phyloP scores from a whole-genome alignment of 768 basidiomycete species.

The Lentinus brumalis region DNA sequence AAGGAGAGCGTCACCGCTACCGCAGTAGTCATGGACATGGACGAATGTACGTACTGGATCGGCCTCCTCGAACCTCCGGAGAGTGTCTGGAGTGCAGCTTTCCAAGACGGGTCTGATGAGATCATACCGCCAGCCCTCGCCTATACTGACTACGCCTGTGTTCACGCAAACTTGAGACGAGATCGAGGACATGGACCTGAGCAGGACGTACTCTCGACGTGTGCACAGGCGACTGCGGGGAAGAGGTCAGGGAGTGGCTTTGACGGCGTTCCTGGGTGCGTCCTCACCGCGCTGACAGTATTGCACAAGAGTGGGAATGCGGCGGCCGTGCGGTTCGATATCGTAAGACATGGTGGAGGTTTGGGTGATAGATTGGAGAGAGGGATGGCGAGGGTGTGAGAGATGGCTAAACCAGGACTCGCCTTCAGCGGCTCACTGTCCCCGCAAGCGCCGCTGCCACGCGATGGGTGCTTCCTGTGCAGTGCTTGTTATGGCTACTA shows the following conservation, averaged over 20 bases:
- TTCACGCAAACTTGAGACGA: background rate
- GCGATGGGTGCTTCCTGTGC: conserved; percentile 17
- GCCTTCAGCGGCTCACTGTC: background rate
- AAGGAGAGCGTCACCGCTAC: conserved; percentile 1
- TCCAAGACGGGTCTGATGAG: conserved; percentile 75
- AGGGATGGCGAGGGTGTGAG: conserved; percentile 5
- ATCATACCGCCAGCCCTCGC: conserved; percentile 60
- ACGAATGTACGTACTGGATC: conserved; percentile 60
- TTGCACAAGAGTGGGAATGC: conserved; percentile 63
- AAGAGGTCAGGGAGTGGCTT: conserved; percentile 17
- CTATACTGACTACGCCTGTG: conserved; percentile 65
- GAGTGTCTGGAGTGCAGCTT: conserved; percentile 69
- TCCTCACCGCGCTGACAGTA: conserved; percentile 73
- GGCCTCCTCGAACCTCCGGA: conserved; percentile 63
- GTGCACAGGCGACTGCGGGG: conserved; percentile 53
- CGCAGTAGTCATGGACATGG: background rate
- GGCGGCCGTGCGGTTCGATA: conserved; percentile 36
- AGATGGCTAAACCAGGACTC: conserved; percentile 1
- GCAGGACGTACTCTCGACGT: conserved; percentile 59
- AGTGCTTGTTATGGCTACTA: conserved; percentile 13
- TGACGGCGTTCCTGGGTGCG: conserved; percentile 9
- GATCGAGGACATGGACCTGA: background rate
- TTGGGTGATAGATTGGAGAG: conserved; percentile 13
- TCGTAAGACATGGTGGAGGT: conserved; percentile 36
- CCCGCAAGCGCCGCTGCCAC: conserved; percentile 10